Evolutionary conservation across 164 flowering plant species (phyloP).

Genomic region (Vitis riparia): DNA sequence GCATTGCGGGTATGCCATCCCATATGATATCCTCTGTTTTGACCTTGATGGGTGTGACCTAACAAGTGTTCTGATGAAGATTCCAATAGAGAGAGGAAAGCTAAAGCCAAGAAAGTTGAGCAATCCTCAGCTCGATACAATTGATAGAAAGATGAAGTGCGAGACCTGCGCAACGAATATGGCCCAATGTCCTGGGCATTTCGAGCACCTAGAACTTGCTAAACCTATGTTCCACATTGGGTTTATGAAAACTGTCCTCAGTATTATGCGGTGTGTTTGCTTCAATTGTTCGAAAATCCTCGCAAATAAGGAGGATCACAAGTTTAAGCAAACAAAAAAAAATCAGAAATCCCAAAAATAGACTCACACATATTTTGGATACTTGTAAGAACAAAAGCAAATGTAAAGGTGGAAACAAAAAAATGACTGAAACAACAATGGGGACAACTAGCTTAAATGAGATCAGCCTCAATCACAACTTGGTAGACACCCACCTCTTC

Average conservation of each 20-base stretch:
- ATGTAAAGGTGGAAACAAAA: conserved; percentile 72
- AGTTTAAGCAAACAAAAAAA: conserved; percentile 81
- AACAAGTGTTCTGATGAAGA: too few relatives aligned
- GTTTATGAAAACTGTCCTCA: conserved; percentile 83
- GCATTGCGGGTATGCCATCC: too few relatives aligned
- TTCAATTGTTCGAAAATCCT: conserved; percentile 96
- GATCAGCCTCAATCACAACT: too few relatives aligned
- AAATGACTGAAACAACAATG: too few relatives aligned
- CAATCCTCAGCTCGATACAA: conserved; percentile 86
- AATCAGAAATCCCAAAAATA: conserved; percentile 81
- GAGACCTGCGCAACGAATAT: conserved; percentile 95
- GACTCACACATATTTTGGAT: too few relatives aligned
- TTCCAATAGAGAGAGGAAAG: conserved; percentile 83
- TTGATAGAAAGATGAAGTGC: conserved; percentile 92
- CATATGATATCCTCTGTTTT: too few relatives aligned
- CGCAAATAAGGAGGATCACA: conserved; percentile 91
- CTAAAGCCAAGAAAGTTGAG: conserved; percentile 85
- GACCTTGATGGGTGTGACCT: too few relatives aligned
- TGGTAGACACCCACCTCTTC: too few relatives aligned
- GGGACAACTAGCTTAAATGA: too few relatives aligned
- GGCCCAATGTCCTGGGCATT: conserved; percentile 99
- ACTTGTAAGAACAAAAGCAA: conserved; percentile 87
- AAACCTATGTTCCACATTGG: conserved; percentile 98
- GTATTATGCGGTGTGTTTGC: conserved; percentile 90
- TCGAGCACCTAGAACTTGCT: conserved; percentile 96